Evolutionary conservation across 2,329 filamentous ascomycete species (phyloP).

Genomic region (Dichotomopilus funicola): DNA sequence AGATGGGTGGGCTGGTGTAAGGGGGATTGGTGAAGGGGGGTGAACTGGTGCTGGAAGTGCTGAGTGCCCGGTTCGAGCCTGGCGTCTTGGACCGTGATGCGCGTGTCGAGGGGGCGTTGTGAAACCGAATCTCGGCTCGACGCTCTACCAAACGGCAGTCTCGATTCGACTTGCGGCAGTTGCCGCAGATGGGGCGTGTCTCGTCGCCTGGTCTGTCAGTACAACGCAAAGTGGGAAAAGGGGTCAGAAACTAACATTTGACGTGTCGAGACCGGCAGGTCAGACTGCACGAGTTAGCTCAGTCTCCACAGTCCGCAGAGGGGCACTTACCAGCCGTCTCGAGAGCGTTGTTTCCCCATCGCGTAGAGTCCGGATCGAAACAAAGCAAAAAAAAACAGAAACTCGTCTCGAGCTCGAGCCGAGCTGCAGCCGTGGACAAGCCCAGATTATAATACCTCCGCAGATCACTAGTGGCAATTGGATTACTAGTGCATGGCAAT

Average conservation of each 20-base stretch:
- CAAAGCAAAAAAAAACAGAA: not conserved
- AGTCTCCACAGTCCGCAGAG: not conserved
- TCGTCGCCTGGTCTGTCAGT: not conserved
- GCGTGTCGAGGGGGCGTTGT: not conserved
- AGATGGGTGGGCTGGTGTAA: too few relatives aligned
- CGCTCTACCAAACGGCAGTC: not conserved
- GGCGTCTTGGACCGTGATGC: not conserved
- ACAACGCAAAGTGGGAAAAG: not conserved
- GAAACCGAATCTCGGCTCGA: not conserved
- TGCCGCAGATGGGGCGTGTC: not conserved
- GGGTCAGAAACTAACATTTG: not conserved
- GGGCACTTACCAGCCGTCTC: not conserved
- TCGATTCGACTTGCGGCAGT: not conserved
- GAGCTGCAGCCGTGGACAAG: not conserved
- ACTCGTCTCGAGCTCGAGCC: constrained; percentile 3
- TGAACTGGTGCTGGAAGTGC: not conserved
- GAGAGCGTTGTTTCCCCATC: not conserved
- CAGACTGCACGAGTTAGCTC: not conserved
- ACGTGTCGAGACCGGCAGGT: constrained; percentile 2
- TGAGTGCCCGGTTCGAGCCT: not conserved
- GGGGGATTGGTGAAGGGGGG: too few relatives aligned
- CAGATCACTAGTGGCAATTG: not conserved
- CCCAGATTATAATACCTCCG: not conserved
- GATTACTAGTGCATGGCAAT: not conserved
- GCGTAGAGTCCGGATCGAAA: not conserved